Evolutionary conservation across 2,329 filamentous ascomycete species (phyloP), one percentile per base, ranked within the genome.

Genomic region (Thelonectria rubi): DNA sequence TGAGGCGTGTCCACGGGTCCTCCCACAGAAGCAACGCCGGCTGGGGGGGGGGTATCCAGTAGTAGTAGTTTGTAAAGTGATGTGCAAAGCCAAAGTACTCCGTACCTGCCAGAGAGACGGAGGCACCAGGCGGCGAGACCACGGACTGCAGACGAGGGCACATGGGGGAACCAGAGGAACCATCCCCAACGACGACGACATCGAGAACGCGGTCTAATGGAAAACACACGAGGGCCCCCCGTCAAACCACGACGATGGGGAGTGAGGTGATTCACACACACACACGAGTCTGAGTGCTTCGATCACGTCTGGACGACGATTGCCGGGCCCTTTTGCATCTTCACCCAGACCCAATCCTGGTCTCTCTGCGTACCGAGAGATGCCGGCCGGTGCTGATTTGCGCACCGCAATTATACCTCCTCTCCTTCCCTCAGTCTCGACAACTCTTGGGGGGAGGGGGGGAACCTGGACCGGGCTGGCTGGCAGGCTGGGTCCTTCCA

Each of bases 1-100:
- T 73, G 71, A 75, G 74, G 74, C 72, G 72, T 74, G 66, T 55
- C 66, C 67, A 71, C 70, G 67, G 69, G 67, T 71, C 69, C 67
- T 71, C 67, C 69, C 69, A 71, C 60, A 70, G 64, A 47, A 67
- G 64, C 59, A 55, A 67, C 65, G 26, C 66, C 65, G 58, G 53
- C 60, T 50, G 54, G 65, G 40, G 45, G 43, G 43, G 43, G n/a
- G 34, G 34, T n/a, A 40, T 17, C 4, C 11, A 30, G 12, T n/a
- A 47, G 48, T n/a, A n/a, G n/a, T n/a, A n/a, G n/a, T n/a, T n/a
- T n/a, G n/a, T n/a, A n/a, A 45, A 58, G 59, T 43, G 60, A 58
- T 56, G 54, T 58, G 61, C 52, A 58, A 65, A 49, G 54, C 63
- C 58, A 49, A 50, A 46, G 8, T 30, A 30, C 26, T 30, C 26